Evolutionary conservation across 169 alveolate species (phyloP), one percentile per base, ranked within the genome.

Genomic region (Babesia sp.): DNA sequence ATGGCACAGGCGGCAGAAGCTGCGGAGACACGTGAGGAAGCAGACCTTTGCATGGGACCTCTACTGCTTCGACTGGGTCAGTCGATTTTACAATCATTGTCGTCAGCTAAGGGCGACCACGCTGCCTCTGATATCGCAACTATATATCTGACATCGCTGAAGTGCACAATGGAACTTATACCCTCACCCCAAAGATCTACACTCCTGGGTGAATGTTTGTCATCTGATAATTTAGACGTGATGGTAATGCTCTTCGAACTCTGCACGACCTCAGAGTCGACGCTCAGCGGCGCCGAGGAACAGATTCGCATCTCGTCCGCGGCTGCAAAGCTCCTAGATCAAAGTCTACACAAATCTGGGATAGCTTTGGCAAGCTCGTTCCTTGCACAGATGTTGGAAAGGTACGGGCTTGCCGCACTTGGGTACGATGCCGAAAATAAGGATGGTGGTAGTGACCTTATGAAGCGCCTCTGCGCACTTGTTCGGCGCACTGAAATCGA

Each of bases 401-500:
- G 22, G 7, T 53, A 64, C 26, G 74, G 74, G 4, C 26, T 64
- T n/a, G 59, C 36, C 3, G 74, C 74, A n/a, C 7, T 64, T 7
- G 50, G 51, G 29, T 28, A 1, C 22, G 72, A 29, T 16, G 20
- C 42, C 18, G 58, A 31, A n/a, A 36, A 24, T 20, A n/a, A 3
- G 7, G 34, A 31, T 26, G 39, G n/a, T 31, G 57, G 36, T 16
- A 22, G n/a, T 1, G 7, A 24, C 45, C 42, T 66, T 53, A 18
- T 41, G 26, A 77, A 68, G 36, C 48, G 50, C 2, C 45, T 59
- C n/a, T 33, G 34, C 20, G 16, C 71, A 5, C 26, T 77, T 5
- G 70, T 67, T 26, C 57, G 71, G 34, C 58, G 86, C 24, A 36
- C 66, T n/a, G 81, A 77, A 37, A 69, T 77, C 8, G 86, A 77